phyloP scores from a whole-genome alignment of 2,329 filamentous ascomycete species.

The Erysiphe pulchra region DNA sequence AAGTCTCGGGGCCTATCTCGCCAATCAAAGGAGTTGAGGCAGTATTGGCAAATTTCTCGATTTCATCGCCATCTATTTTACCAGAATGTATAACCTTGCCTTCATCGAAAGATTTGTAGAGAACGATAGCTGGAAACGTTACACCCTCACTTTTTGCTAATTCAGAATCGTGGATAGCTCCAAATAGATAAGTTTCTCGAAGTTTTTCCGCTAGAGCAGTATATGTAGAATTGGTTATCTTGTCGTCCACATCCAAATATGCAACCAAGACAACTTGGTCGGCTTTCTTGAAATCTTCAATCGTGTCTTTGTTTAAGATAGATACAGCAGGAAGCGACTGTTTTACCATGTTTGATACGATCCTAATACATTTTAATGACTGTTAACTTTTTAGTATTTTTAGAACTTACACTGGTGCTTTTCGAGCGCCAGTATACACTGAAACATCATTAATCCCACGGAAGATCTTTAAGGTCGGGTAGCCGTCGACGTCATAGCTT shows the following conservation, averaged over 20 bases:
- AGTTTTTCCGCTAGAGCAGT: conserved; percentile 40
- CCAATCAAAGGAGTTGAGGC: conserved; percentile 75
- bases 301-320: conserved; percentile 48
- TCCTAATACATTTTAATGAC: conserved; percentile 16
- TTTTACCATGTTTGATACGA: conserved; percentile 86
- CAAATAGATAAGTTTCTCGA: conserved; percentile 83
- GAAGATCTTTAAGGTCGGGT: conserved; percentile 98
- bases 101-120: conserved; percentile 97
- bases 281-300: conserved; percentile 91
- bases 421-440: conserved; percentile 72
- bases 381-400: not conserved
- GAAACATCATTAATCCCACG: conserved; percentile 58
- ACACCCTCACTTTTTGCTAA: conserved; percentile 80
- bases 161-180: conserved; percentile 55
- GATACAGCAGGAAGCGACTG: conserved; percentile 88
- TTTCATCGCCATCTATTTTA: conserved; percentile 56
- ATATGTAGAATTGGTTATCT: conserved; percentile 72
- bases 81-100: conserved; percentile 68
- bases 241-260: conserved; percentile 59
- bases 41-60: conserved; percentile 62
- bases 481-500: conserved; percentile 76
- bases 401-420: conserved; percentile 42
- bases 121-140: conserved; percentile 60
- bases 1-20: conserved; percentile 92
- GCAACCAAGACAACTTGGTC: conserved; percentile 91